phyloP scores from a whole-genome alignment of 2,329 filamentous ascomycete genomes.

The Penicillium sp. region DNA sequence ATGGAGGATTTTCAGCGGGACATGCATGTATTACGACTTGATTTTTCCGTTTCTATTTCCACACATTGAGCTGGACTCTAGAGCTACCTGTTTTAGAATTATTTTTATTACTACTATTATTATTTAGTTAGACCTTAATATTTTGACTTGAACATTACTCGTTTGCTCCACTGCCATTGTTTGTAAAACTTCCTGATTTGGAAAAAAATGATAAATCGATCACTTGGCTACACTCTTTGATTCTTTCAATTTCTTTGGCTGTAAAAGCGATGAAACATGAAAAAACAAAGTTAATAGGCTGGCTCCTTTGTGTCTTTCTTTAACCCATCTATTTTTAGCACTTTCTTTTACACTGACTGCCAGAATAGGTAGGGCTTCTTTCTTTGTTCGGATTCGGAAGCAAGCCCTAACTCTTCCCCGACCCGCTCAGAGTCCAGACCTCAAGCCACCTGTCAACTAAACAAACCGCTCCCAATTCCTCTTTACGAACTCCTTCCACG shows the following conservation, averaged over 20 bases:
- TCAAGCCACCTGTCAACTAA: too few relatives aligned
- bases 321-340: too few relatives aligned
- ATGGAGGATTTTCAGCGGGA: slow-evolving; percentile 13
- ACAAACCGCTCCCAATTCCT: neutral
- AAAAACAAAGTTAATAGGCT: too few relatives aligned
- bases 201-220: neutral
- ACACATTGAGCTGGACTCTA: slow-evolving; percentile 9
- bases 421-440: too few relatives aligned
- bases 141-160: neutral
- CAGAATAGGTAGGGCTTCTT: too few relatives aligned
- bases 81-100: neutral
- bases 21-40: slow-evolving; percentile 13
- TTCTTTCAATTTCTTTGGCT: neutral
- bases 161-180: neutral
- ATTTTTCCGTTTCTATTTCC: neutral
- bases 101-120: neutral
- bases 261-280: too few relatives aligned
- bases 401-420: too few relatives aligned
- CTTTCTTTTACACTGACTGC: too few relatives aligned
- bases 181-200: neutral
- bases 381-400: too few relatives aligned
- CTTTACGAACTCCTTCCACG: neutral
- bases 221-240: too few relatives aligned
- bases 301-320: too few relatives aligned
- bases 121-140: slow-evolving; percentile 1